A percentile compares a stretch with the other conserved stretches of the same genome.
Conservation (phyloP, 805 yeast genomes). For the Teunomyces atbi region DNA sequence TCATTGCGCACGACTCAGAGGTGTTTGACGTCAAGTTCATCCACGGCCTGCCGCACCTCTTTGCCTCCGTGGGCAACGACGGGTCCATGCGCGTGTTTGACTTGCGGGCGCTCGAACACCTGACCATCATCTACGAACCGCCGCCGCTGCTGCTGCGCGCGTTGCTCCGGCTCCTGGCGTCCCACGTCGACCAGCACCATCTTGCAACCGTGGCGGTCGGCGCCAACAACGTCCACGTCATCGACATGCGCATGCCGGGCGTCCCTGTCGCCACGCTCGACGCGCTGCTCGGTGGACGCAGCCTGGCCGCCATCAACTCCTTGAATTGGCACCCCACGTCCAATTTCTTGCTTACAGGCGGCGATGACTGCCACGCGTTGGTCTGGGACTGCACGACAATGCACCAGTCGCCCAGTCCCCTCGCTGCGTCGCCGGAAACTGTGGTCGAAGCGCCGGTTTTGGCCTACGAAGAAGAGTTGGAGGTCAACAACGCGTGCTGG, state of each 20-base stretch:
- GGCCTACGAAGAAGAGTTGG: constrained; percentile 62
- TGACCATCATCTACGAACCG: constrained; percentile 94
- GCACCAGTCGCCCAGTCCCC: background rate
- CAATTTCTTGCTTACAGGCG: constrained; percentile 60
- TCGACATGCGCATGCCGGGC: constrained; percentile 89
- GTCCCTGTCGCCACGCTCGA: constrained; percentile 68
- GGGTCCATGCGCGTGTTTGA: constrained; percentile 94
- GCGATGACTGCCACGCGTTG: constrained; percentile 72
- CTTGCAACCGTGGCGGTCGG: constrained; percentile 80
- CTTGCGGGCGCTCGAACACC: constrained; percentile 82
- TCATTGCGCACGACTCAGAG: constrained; percentile 94
- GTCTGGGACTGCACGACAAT: constrained; percentile 58
- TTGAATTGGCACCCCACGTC: constrained; percentile 83
- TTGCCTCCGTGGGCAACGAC: constrained; percentile 92
- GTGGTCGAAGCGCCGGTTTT: constrained; percentile 37
- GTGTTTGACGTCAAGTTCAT: constrained; percentile 90
- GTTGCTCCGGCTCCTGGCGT: constrained; percentile 71
- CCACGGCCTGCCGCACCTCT: constrained; percentile 68
- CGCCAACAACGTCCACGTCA: constrained; percentile 60
- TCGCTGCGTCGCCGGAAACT: background rate
- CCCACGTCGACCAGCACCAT: constrained; percentile 76
- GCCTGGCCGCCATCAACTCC: constrained; percentile 64
- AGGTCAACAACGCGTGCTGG: constrained; percentile 80
- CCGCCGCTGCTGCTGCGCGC: constrained; percentile 38
- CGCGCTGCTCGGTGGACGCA: constrained; percentile 50